Evolutionary conservation across 1,284 basidiomycete species (phyloP).

Genomic region (Gymnopus androsaceus): DNA sequence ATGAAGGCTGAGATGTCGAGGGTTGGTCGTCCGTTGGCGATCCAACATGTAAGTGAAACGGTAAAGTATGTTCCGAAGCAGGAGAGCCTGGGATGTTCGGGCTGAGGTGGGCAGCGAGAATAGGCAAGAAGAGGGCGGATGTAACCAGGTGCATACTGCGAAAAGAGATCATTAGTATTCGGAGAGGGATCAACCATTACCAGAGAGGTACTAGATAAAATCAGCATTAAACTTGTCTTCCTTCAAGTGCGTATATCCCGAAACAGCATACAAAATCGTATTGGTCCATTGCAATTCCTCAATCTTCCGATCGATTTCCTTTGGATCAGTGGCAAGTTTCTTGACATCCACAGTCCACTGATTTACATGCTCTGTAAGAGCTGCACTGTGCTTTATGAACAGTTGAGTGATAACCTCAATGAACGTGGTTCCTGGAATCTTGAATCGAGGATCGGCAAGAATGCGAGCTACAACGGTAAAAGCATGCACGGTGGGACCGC

Average conservation of each 20-base stretch:
- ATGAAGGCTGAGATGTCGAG: conserved; percentile 46
- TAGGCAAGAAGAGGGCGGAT: conserved; percentile 51
- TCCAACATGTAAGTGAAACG: conserved; percentile 40
- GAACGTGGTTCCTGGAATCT: conserved; percentile 37
- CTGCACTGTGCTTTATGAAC: conserved; percentile 41
- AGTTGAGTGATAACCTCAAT: conserved; percentile 34
- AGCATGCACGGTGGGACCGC: conserved; percentile 38
- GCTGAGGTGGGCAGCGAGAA: conserved; percentile 38
- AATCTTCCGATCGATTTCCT: conserved; percentile 43
- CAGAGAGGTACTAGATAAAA: conserved; percentile 39
- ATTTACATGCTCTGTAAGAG: conserved; percentile 45
- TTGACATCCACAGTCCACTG: conserved; percentile 50
- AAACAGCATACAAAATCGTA: conserved; percentile 43
- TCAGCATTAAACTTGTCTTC: conserved; percentile 47
- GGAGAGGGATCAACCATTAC: not conserved
- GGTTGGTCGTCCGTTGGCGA: conserved; percentile 40
- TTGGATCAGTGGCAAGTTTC: conserved; percentile 30
- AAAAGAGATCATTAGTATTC: conserved; percentile 33
- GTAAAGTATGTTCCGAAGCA: conserved; percentile 47
- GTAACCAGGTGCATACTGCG: conserved; percentile 59
- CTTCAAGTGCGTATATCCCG: conserved; percentile 39
- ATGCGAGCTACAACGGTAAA: conserved; percentile 50
- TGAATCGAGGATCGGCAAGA: conserved; percentile 41
- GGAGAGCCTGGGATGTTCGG: conserved; percentile 38
- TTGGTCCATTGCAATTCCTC: conserved; percentile 49